Conservation (phyloP, 495 filamentous ascomycete species). For the Lasiosphaeriaceae sp. region DNA sequence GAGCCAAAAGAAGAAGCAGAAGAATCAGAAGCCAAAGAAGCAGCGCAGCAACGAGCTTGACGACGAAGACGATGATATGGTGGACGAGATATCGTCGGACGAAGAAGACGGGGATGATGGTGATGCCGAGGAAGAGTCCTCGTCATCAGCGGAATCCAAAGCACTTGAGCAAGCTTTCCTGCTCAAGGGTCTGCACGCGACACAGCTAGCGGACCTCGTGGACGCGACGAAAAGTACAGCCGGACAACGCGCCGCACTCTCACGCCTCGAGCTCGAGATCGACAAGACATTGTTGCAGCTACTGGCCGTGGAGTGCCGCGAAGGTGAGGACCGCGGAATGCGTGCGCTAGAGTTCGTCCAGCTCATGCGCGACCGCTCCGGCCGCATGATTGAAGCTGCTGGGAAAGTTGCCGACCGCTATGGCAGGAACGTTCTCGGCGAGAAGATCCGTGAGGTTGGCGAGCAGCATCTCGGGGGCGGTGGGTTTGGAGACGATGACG, state of each 20-base stretch:
- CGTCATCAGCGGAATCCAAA: slow-evolving; percentile 28
- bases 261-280: slow-evolving; percentile 68
- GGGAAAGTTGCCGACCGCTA: slow-evolving; percentile 79
- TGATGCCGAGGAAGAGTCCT: slow-evolving; percentile 35
- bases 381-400: slow-evolving; percentile 82
- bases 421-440: slow-evolving; percentile 67
- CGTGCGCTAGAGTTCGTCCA: slow-evolving; percentile 80
- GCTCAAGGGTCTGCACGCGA: slow-evolving; percentile 63
- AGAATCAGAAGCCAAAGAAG: slow-evolving; percentile 36
- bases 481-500: slow-evolving; percentile 15
- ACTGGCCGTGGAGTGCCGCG: slow-evolving; percentile 83
- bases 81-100: slow-evolving; percentile 12
- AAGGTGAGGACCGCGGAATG: slow-evolving; percentile 89
- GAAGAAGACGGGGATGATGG: slow-evolving; percentile 31
- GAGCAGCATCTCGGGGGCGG: slow-evolving; percentile 62
- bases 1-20: slow-evolving; percentile 28
- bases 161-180: slow-evolving; percentile 74
- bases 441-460: slow-evolving; percentile 79
- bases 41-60: slow-evolving; percentile 33
- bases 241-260: slow-evolving; percentile 63
- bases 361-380: slow-evolving; percentile 72
- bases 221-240: slow-evolving; percentile 48
- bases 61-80: slow-evolving; percentile 32
- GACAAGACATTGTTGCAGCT: slow-evolving; percentile 89
- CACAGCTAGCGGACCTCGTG: slow-evolving; percentile 68